Evolutionary conservation across 768 basidiomycete genomes (phyloP), one percentile per base, ranked within the genome.

Genomic region (Fistulinella prunicolor): DNA sequence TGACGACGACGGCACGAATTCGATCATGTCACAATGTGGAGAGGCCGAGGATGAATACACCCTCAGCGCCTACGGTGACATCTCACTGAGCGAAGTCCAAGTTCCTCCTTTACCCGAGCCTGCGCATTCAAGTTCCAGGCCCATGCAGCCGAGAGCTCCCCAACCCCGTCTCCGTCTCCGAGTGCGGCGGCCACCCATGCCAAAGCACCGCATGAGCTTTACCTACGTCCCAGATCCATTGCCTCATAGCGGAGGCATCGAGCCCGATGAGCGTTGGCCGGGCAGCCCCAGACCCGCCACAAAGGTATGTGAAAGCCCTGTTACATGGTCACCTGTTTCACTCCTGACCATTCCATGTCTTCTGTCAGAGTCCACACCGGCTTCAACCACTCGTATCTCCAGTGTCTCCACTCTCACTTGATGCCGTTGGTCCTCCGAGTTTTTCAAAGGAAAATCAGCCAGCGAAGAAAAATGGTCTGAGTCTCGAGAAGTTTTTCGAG

Each of bases 1-100:
- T 29, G 12, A n/a, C n/a, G 35, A 47, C 24, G n/a, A 20, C 2
- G 43, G 54, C 20, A 14, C 38, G 9, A 7, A 8, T 9, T 34
- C 21, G 12, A 6, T 16, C 20, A 9, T 32, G 19, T 22, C 36
- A 36, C 42, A 38, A 5, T 26, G 21, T 17, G 37, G 5, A 44
- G 53, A 55, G 20, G 22, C 19, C 1, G 67, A 74, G 9, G 69
- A 73, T 16, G 68, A 71, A 47, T 55, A 77, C 52, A 72, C 68
- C 0, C 54, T 80, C 36, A 67, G 61, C 22, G 73, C 66, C 12
- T 78, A 66, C 34, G 77, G 79, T 8, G 74, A 79, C 21, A 71
- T 77, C 21, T 74, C 75, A 1, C 61, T 73, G 1, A 58, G 69
- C 20, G 70, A 73, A 37, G 54, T 65, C 21, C 62, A 69, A 22